Conservation (phyloP, 192 early-diverging fungal species). For the Rhizophagus prolifer region DNA sequence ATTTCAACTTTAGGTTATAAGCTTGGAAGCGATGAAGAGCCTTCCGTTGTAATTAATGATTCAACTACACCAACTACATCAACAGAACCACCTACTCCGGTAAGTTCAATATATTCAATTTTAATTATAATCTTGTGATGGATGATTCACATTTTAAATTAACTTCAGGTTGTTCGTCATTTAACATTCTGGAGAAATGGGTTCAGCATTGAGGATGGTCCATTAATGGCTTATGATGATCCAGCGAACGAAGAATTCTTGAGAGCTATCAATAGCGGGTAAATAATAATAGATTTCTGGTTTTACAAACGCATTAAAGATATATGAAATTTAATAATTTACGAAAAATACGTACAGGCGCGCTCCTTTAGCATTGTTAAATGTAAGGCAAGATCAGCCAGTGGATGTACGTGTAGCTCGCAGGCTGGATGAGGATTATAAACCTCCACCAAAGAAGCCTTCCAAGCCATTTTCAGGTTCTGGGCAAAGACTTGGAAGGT, state of each 20-base stretch:
- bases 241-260: constrained; percentile 84
- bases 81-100: constrained; percentile 1
- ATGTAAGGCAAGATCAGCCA: constrained; percentile 84
- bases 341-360: constrained; percentile 49
- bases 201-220: constrained; percentile 94
- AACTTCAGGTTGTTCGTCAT: constrained; percentile 58
- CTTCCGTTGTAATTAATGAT: constrained; percentile 30
- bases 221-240: constrained; percentile 80
- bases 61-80: not conserved
- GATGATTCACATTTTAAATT: not conserved
- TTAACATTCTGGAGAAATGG: constrained; percentile 97
- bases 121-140: not conserved
- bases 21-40: constrained; percentile 55
- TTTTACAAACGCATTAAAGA: not conserved
- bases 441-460: constrained; percentile 75
- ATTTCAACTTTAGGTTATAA: constrained; percentile 37
- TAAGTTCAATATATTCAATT: constrained; percentile 16
- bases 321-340: not conserved
- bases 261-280: constrained; percentile 87
- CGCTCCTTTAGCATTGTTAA: constrained; percentile 83
- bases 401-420: constrained; percentile 86
- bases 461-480: constrained; percentile 75
- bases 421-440: constrained; percentile 84
- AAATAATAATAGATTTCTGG: constrained; percentile 16
- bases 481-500: constrained; percentile 78